A percentile compares a stretch with the other conserved stretches of the same genome.
Conservation (phyloP, 2,329 filamentous ascomycete species). For the Alternaria brassicae region DNA sequence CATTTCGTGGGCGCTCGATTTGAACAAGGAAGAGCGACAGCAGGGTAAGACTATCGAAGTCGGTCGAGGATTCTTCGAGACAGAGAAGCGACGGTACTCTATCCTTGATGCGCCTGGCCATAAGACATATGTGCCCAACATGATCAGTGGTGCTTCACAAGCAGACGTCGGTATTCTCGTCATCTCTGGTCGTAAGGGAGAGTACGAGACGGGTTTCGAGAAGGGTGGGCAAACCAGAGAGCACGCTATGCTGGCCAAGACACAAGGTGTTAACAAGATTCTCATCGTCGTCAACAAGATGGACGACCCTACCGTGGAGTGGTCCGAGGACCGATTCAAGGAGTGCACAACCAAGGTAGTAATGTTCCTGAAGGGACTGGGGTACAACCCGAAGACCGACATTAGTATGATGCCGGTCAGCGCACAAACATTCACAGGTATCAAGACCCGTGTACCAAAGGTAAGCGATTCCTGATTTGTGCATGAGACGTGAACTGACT, state of each 20-base stretch:
- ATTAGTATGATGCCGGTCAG: conserved; percentile 96
- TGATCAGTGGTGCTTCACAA: conserved; percentile 86
- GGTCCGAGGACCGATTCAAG: conserved; percentile 90
- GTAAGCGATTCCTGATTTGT: neutral
- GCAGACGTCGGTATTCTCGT: conserved; percentile 81
- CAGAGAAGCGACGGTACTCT: conserved; percentile 93
- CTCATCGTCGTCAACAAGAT: conserved; percentile 94
- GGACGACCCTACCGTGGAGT: conserved; percentile 96
- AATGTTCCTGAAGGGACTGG: conserved; percentile 87
- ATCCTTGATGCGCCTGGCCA: conserved; percentile 97
- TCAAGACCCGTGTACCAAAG: conserved; percentile 83
- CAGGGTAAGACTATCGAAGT: conserved; percentile 99
- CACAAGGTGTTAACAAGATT: conserved; percentile 96
- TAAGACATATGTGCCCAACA: conserved; percentile 97
- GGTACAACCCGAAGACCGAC: conserved; percentile 93
- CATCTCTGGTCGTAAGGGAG: conserved; percentile 94
- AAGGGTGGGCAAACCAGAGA: conserved; percentile 95
- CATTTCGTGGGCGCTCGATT: conserved; percentile 95
- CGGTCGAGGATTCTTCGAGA: conserved; percentile 90
- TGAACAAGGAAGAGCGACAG: conserved; percentile 93
- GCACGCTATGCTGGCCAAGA: conserved; percentile 97
- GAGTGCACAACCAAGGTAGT: conserved; percentile 91
- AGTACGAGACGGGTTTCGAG: conserved; percentile 98
- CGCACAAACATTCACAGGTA: conserved; percentile 82
- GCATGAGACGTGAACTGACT: neutral